Evolutionary conservation across 257 asterid genomes (phyloP), one percentile per base, ranked within the genome.

Genomic region (Capsicum chinense): DNA sequence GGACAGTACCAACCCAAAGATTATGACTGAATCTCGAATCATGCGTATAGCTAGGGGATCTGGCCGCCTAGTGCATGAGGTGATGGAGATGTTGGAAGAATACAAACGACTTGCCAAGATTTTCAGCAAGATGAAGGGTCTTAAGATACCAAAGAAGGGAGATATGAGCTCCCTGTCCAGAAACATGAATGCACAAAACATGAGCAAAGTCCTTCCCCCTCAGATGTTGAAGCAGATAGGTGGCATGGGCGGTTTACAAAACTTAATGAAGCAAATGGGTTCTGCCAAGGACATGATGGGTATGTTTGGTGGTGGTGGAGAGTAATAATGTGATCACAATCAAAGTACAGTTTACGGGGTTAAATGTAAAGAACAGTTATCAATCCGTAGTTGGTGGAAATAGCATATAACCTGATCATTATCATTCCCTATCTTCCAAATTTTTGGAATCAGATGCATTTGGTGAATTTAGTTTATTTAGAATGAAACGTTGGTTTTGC

Each of bases 41-140:
- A 87, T 92, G 91, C 88, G 98, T 83, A 92, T 96, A 86, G 98
- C 98, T 14, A 92, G 98, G 87, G 99, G 99, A 11, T 87, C 93
- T 6, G 99, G 99, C 64, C 95, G 97, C 14, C 94, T 88, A 2
- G 76, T 93, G 58, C 87, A 92, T 83, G 98, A 96, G 21, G 99
- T 93, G 64, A 90, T 92, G 98, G 98, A 96, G 50, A 93, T 96
- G 98, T 48, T 96, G 84, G 99, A 96, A 86, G 98, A 96, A 89
- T 94, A 92, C 95, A 96, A 94, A 88, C 88, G 97, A 52, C 92
- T 92, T 62, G 98, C 98, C 52, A 94, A 96, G 94, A 87, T 93
- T 52, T 96, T 97, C 93, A 92, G 98, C 92, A 94, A 96, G 93
- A 94, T 94, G 99, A 95, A 95, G 90, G 99, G 99, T 5, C 95